Percentiles rank a stretch among this genome's conserved stretches.
phyloP scores from a whole-genome alignment of 2,329 filamentous ascomycete species.

The Nemania serpens region DNA sequence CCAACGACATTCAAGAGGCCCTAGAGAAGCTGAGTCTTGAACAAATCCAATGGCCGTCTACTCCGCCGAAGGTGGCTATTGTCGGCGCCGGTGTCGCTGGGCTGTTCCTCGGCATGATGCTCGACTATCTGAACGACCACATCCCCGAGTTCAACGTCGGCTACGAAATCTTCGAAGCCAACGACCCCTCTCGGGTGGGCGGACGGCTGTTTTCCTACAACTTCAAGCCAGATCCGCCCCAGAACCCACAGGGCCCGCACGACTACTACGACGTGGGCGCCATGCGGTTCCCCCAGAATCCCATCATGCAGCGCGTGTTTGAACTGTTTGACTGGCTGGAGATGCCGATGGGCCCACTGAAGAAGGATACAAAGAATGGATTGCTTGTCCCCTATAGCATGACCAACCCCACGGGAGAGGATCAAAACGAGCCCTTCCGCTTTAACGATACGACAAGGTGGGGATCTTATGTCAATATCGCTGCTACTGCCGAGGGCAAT shows the following conservation, averaged over 20 bases:
- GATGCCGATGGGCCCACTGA: too few relatives aligned
- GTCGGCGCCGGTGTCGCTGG: conserved; percentile 27
- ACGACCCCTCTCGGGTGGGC: conserved; percentile 23
- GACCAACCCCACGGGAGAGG: too few relatives aligned
- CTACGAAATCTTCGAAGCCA: conserved; percentile 32
- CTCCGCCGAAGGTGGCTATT: conserved; percentile 18
- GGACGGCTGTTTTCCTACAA: conserved; percentile 30
- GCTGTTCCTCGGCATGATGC: conserved; percentile 28
- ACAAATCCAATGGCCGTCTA: too few relatives aligned
- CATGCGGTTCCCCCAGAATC: conserved; percentile 33
- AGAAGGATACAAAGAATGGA: too few relatives aligned
- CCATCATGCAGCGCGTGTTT: conserved; percentile 23
- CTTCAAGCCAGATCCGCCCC: too few relatives aligned
- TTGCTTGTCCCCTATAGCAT: too few relatives aligned
- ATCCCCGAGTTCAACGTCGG: conserved; percentile 5
- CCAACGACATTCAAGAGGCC: too few relatives aligned
- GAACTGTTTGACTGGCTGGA: neutral
- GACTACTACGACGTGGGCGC: conserved; percentile 35
- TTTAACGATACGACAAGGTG: too few relatives aligned
- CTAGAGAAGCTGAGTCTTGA: too few relatives aligned
- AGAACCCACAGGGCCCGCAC: conserved; percentile 14
- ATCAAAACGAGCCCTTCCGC: too few relatives aligned
- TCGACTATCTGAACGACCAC: conserved; percentile 22
- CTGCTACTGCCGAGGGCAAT: too few relatives aligned
- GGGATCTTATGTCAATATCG: too few relatives aligned